Evolutionary conservation across 805 yeast species (phyloP).

Genomic region (Myxozyma geophila): DNA sequence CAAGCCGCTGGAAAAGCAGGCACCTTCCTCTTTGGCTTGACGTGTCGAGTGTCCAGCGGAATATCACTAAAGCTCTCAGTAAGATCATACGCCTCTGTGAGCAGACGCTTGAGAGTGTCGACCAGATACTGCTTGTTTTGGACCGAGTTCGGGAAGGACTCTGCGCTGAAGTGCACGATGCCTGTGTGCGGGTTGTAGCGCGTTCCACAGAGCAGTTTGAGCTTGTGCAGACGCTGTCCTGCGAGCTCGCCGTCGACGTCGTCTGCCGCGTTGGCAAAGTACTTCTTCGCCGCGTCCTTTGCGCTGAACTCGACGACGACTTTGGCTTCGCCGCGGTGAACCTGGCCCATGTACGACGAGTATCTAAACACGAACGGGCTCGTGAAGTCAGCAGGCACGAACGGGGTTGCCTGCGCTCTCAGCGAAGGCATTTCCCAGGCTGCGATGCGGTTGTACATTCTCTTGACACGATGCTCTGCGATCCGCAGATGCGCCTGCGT

Average conservation of each 20-base stretch:
- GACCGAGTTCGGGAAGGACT: slow-evolving; percentile 71
- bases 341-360: slow-evolving; percentile 74
- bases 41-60: slow-evolving; percentile 80
- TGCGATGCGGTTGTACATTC: slow-evolving; percentile 78
- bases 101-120: slow-evolving; percentile 62
- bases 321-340: slow-evolving; percentile 68
- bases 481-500: slow-evolving; percentile 62
- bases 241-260: slow-evolving; percentile 39
- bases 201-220: slow-evolving; percentile 75
- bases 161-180: slow-evolving; percentile 65
- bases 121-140: slow-evolving; percentile 82
- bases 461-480: slow-evolving; percentile 71
- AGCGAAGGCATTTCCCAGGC: slow-evolving; percentile 92
- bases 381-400: slow-evolving; percentile 22
- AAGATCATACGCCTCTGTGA: slow-evolving; percentile 66
- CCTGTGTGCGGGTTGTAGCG: slow-evolving; percentile 70
- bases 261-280: slow-evolving; percentile 44
- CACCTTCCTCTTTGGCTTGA: slow-evolving; percentile 51
- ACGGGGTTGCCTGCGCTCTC: slow-evolving; percentile 15
- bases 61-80: slow-evolving; percentile 72
- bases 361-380: slow-evolving; percentile 62
- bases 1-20: slow-evolving; percentile 76
- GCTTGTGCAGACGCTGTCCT: slow-evolving; percentile 63
- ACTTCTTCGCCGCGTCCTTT: slow-evolving; percentile 50
- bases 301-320: slow-evolving; percentile 66